Conservation (phyloP, 352 stramenopile species). For the Phytophthora idaei region DNA sequence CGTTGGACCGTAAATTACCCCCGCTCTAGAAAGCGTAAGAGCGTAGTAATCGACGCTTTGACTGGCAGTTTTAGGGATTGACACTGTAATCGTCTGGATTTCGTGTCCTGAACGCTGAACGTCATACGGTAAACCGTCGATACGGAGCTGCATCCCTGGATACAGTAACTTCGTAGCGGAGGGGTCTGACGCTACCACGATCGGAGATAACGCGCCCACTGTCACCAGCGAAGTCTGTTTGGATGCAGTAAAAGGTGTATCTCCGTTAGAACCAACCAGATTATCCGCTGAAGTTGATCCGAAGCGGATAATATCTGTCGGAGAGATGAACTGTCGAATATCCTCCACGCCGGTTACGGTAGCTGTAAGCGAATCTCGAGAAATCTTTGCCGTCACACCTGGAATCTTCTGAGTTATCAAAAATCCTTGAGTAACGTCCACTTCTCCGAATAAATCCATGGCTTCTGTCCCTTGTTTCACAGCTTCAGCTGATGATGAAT, state of each 20-base stretch:
- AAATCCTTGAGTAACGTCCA: constrained; percentile 60
- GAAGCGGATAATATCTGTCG: constrained; percentile 72
- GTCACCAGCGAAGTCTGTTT: constrained; percentile 53
- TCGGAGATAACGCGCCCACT: constrained; percentile 52
- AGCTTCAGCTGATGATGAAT: constrained; percentile 59
- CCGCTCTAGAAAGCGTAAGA: constrained; percentile 48
- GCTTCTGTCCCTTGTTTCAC: constrained; percentile 78
- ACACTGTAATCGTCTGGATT: constrained; percentile 80
- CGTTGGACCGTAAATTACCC: constrained; percentile 27
- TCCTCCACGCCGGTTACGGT: constrained; percentile 54
- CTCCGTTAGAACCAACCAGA: constrained; percentile 64
- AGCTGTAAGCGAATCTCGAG: constrained; percentile 53
- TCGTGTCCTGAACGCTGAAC: constrained; percentile 91
- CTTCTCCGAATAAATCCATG: constrained; percentile 79
- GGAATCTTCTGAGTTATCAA: constrained; percentile 64
- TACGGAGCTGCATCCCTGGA: constrained; percentile 85
- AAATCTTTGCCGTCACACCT: constrained; percentile 53
- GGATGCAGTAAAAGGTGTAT: constrained; percentile 56
- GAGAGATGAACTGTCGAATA: constrained; percentile 67
- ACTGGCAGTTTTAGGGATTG: constrained; percentile 35
- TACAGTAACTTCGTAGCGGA: constrained; percentile 64
- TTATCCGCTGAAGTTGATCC: constrained; percentile 41
- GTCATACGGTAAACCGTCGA: constrained; percentile 89
- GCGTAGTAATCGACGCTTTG: constrained; percentile 34
- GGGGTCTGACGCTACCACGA: constrained; percentile 37